Evolutionary conservation across 2,329 filamentous ascomycete species (phyloP), one percentile per base, ranked within the genome.

Genomic region (Paecilomyces formosus): DNA sequence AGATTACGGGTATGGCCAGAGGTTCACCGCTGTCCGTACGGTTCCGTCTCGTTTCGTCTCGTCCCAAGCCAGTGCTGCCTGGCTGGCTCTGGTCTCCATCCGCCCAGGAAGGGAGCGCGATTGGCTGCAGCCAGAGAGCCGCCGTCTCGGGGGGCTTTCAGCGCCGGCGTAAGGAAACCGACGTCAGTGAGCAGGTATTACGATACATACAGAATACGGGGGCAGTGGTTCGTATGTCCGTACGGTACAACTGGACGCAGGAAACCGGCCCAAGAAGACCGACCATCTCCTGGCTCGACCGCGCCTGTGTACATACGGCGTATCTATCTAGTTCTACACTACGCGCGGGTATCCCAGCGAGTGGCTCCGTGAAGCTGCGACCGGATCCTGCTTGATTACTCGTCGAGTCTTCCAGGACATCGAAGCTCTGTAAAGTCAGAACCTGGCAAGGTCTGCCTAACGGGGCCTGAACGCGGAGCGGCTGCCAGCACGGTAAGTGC

Each of bases 381-480:
- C 50, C 6, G 22, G 21, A 52, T 52, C 3, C 39, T 45, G 39
- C 39, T 45, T 45, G 39, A 45, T 45, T 45, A 45, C 39, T 45
- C 39, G n/a, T 26, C 18, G 15, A 26, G 24, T 26, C 24, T 3
- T 26, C 24, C 13, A 45, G 18, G 9, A 24, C 50, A 3, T 52
- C 7, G 50, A 52, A 21, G 24, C 50, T 52, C 21, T 12, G 50
- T 52, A 52, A 24, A 24, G 21, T 28, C 50, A 52, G 50, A 52
- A 52, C 50, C 21, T 52, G 50, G 22, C 50, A 52, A 22, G 26
- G 50, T 28, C 13, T 56, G 57, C 58, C 57, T 58, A 58, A 61
- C 56, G 61, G 59, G 63, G 62, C 62, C 64, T 66, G 60, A 66
- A 60, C 60, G 59, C 60, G 50, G 50, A 60, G 50, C 52, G 54